Conservation (phyloP, 2,329 filamentous ascomycete genomes). For the Trichoderma lentiforme region DNA sequence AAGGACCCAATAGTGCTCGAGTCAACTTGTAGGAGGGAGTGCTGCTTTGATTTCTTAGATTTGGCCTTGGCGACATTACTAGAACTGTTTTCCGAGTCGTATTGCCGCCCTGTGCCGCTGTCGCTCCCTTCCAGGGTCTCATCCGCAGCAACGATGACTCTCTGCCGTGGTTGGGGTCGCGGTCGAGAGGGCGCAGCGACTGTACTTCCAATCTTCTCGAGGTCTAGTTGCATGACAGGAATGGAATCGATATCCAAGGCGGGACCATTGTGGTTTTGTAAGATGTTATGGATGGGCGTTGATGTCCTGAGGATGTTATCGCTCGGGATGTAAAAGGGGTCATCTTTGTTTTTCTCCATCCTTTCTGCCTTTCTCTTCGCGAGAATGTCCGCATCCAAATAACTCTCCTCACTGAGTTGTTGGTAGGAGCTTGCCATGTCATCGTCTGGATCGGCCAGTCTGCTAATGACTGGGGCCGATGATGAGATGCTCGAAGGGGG, state of each 20-base stretch:
- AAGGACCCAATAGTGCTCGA: conserved; percentile 76
- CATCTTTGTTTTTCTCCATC: conserved; percentile 79
- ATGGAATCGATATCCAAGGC: conserved; percentile 91
- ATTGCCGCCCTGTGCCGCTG: conserved; percentile 45
- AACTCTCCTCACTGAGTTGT: conserved; percentile 59
- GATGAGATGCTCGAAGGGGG: conserved; percentile 51
- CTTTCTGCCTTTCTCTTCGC: conserved; percentile 74
- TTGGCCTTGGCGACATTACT: conserved; percentile 49
- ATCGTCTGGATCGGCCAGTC: conserved; percentile 50
- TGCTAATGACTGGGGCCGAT: conserved; percentile 50
- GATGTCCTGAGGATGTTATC: conserved; percentile 58
- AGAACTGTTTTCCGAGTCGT: conserved; percentile 54
- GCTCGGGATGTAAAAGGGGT: conserved; percentile 85
- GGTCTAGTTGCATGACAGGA: conserved; percentile 87
- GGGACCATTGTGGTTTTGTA: conserved; percentile 68
- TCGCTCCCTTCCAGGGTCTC: conserved; percentile 62
- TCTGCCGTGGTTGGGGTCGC: conserved; percentile 49
- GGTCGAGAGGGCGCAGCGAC: conserved; percentile 33
- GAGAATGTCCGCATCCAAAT: conserved; percentile 69
- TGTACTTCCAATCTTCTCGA: conserved; percentile 50
- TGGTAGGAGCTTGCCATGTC: conserved; percentile 55
- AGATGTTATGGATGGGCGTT: conserved; percentile 75
- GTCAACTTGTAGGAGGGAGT: conserved; percentile 75
- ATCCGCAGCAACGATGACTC: conserved; percentile 67
- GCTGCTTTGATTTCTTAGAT: conserved; percentile 53